Evolutionary conservation across 495 filamentous ascomycete species (phyloP).

Genomic region (Penicillium pancosmium): DNA sequence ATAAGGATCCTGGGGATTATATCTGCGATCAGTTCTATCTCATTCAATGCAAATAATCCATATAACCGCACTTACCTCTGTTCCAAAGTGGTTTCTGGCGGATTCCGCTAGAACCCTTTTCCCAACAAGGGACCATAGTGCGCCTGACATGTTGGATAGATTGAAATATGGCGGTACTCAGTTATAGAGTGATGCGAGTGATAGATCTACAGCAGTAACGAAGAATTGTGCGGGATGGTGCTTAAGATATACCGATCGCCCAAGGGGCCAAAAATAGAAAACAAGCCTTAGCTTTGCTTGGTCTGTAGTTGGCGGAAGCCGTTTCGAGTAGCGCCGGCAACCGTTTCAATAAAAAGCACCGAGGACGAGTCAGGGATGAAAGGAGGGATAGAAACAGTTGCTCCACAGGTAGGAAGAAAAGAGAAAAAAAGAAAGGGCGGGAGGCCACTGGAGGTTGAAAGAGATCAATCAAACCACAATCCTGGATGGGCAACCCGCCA

Average conservation of each 20-base stretch:
- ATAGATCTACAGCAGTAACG: not conserved
- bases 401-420: not conserved
- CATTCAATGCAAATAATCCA: not conserved
- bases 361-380: not conserved
- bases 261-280: constrained; percentile 27
- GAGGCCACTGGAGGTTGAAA: not conserved
- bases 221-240: not conserved
- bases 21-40: constrained; percentile 9
- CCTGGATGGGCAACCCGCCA: not conserved
- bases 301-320: constrained; percentile 4
- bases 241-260: constrained; percentile 18
- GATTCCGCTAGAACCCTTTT: constrained; percentile 70
- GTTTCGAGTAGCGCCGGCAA: constrained; percentile 22
- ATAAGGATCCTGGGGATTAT: constrained; percentile 62
- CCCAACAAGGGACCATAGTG: constrained; percentile 58
- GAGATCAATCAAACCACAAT: constrained; percentile 1
- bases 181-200: not conserved
- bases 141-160: constrained; percentile 48
- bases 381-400: not conserved
- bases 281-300: constrained; percentile 8
- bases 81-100: constrained; percentile 66
- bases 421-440: constrained; percentile 5
- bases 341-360: not conserved
- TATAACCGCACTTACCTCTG: constrained; percentile 52
- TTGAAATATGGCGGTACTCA: not conserved